Percentiles rank a stretch among this genome's conserved stretches.
These are phyloP conservation scores for Suhomyces taliae DNA, from an alignment of 1,139 yeast genomes.

Conservation along the genomic window DNA sequence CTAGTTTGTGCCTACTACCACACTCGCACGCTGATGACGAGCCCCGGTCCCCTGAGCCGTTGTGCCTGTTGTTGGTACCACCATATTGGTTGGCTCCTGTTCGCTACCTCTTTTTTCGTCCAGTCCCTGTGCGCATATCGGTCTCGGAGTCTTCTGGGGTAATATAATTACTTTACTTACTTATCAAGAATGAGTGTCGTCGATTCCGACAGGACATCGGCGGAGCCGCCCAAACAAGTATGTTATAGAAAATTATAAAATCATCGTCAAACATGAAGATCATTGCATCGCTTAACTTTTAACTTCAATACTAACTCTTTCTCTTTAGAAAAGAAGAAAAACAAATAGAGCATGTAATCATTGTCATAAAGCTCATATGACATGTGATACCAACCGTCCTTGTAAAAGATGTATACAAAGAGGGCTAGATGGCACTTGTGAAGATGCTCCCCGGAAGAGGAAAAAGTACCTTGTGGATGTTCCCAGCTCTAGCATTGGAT, in stretches of 20 bases:
- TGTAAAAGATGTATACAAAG: conserved; percentile 75
- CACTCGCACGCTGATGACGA: too few species aligned
- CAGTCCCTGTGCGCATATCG: background rate
- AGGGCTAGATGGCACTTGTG: conserved; percentile 71
- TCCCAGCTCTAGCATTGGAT: conserved; percentile 22
- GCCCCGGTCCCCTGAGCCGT: too few species aligned
- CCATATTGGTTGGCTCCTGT: background rate
- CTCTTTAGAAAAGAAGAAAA: conserved; percentile 45
- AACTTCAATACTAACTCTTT: background rate
- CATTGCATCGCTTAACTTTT: background rate
- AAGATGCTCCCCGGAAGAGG: conserved; percentile 85
- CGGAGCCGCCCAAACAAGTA: conserved; percentile 6
- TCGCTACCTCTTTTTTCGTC: background rate
- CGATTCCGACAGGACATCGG: conserved; percentile 1
- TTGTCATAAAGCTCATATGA: conserved; percentile 84
- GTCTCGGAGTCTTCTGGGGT: conserved; percentile 1
- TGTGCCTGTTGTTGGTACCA: too few species aligned
- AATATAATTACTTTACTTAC: background rate
- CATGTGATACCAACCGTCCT: conserved; percentile 81
- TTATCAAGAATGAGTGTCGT: conserved; percentile 3
- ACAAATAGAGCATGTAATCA: conserved; percentile 83
- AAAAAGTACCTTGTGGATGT: conserved; percentile 75
- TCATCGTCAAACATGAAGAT: background rate
- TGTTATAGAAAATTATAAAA: background rate
- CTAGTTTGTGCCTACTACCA: too few species aligned